Percentiles rank a stretch among this genome's conserved stretches.
Conservation (phyloP, 2,329 filamentous ascomycete genomes). For the Microascus cirrosus region DNA sequence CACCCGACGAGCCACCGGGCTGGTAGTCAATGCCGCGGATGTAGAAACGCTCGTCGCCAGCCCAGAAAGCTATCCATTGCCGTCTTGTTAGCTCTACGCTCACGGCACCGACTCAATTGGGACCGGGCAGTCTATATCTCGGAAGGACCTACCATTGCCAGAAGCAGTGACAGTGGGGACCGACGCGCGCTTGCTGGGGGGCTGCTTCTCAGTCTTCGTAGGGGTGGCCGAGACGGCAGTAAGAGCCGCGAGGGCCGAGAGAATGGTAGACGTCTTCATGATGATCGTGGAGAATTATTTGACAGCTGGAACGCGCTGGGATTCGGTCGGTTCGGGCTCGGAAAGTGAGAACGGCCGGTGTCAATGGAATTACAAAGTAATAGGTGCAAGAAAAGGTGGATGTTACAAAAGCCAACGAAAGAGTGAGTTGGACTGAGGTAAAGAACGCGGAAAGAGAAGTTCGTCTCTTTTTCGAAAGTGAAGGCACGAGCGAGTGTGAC, state of each 20-base stretch:
- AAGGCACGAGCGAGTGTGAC: conserved; percentile 3
- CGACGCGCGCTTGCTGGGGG: conserved; percentile 36
- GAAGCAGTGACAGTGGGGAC: conserved; percentile 39
- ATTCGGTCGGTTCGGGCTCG: not conserved
- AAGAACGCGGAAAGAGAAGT: not conserved
- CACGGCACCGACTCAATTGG: not conserved
- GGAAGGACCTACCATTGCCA: conserved; percentile 38
- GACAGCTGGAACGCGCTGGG: not conserved
- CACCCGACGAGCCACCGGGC: conserved; percentile 44
- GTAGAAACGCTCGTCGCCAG: conserved; percentile 42
- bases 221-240: conserved; percentile 33
- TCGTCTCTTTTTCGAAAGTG: not conserved
- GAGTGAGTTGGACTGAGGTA: conserved; percentile 1
- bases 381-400: not conserved
- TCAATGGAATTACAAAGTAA: conserved; percentile 1
- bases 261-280: conserved; percentile 38
- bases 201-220: conserved; percentile 34
- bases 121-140: not conserved
- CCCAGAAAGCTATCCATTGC: conserved; percentile 37
- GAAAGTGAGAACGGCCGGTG: not conserved
- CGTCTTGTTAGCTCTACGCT: not conserved
- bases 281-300: conserved; percentile 11
- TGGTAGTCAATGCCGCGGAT: conserved; percentile 52
- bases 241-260: conserved; percentile 35
- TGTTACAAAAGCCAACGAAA: conserved; percentile 3